A percentile compares a stretch with the other conserved stretches of the same genome.
Evolutionary conservation across 78 protist genomes (phyloP).

Genomic region (Dictyostelium purpureum): DNA sequence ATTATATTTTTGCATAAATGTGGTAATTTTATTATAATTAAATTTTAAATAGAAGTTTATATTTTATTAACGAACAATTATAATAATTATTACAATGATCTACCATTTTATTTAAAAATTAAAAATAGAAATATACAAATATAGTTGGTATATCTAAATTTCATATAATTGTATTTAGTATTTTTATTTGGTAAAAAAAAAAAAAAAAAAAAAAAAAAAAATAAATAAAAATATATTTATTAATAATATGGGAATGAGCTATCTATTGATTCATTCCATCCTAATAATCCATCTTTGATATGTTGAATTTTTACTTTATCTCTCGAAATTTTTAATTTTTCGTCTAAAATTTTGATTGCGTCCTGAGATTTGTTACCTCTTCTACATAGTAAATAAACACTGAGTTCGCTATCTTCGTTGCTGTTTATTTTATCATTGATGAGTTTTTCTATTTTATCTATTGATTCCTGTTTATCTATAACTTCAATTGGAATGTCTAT

Average conservation of each 20-base stretch:
- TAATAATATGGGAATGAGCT: slow-evolving; percentile 62
- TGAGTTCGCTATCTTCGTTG: neutral
- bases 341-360: slow-evolving; percentile 36
- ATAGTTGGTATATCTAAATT: too few relatives aligned
- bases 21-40: too few relatives aligned
- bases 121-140: too few relatives aligned
- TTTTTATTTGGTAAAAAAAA: neutral
- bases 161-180: too few relatives aligned
- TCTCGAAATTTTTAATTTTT: neutral
- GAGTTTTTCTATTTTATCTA: neutral
- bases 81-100: too few relatives aligned
- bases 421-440: neutral
- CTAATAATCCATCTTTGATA: slow-evolving; percentile 65
- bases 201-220: neutral
- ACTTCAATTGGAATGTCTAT: slow-evolving; percentile 62
- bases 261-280: slow-evolving; percentile 63
- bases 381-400: slow-evolving; percentile 69
- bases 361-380: slow-evolving; percentile 83
- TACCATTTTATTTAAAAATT: too few relatives aligned
- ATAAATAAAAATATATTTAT: neutral
- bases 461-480: neutral
- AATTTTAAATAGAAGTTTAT: too few relatives aligned
- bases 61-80: too few relatives aligned
- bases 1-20: too few relatives aligned
- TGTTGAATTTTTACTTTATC: slow-evolving; percentile 7